phyloP scores from a whole-genome alignment of 2,329 filamentous ascomycete species.

The Fonsecaea multimorphosa region DNA sequence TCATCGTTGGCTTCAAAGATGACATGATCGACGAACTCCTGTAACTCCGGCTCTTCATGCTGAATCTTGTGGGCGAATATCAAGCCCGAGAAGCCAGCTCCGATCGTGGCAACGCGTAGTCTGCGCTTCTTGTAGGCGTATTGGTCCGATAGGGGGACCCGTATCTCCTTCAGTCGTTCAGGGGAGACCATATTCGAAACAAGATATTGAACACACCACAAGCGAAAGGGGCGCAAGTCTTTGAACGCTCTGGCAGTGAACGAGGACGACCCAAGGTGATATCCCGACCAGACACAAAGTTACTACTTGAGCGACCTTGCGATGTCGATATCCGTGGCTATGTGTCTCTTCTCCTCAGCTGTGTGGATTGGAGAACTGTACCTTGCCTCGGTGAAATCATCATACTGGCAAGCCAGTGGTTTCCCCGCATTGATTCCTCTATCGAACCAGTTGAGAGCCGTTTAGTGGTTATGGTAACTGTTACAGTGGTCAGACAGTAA shows the following conservation, averaged over 20 bases:
- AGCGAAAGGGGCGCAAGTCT: neutral
- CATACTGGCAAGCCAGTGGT: neutral
- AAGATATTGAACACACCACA: neutral
- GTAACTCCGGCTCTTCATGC: constrained; percentile 44
- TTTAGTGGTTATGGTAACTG: neutral
- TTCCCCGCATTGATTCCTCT: constrained; percentile 4
- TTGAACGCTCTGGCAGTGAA: neutral
- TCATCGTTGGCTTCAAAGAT: constrained; percentile 53
- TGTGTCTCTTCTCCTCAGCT: neutral
- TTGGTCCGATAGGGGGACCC: constrained; percentile 34
- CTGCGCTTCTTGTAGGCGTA: constrained; percentile 32
- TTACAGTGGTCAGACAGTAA: neutral
- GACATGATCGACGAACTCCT: constrained; percentile 45
- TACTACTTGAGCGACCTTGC: neutral
- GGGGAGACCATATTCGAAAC: constrained; percentile 28
- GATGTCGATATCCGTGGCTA: neutral
- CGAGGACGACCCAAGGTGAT: neutral
- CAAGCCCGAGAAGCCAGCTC: constrained; percentile 45
- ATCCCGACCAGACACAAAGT: neutral
- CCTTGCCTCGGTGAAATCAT: neutral
- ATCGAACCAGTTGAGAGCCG: neutral
- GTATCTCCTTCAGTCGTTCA: constrained; percentile 30
- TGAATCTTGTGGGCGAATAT: constrained; percentile 51
- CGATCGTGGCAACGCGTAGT: constrained; percentile 40
- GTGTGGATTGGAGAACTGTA: neutral